Evolutionary conservation across 805 yeast genomes (phyloP), one percentile per base, ranked within the genome.

Genomic region (Zygosaccharomyces bailii): DNA sequence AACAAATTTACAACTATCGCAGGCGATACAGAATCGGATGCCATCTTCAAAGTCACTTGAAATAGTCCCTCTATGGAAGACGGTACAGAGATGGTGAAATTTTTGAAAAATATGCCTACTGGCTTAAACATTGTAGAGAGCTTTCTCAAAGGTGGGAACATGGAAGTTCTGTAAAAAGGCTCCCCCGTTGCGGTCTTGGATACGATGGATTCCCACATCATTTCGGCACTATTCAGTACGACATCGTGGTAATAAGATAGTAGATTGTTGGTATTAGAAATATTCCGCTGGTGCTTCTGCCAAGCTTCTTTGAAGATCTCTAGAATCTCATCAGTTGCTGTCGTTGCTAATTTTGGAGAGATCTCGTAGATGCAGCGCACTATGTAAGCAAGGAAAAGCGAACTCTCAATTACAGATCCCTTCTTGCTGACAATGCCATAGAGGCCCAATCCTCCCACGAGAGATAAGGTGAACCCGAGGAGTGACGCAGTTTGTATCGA

Each of bases 321-420:
- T 21, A 68, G 57, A 41, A 73, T 66, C 54, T 72, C 76, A 30
- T 62, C 65, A 23, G 73, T 70, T 0, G 76, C 75, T 23, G 69
- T 70, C 43, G 79, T 78, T 5, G 90, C 83, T 51, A 91, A 74
- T 54, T 86, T 89, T 1, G 98, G 96, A 56, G 91, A 88, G 2
- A 96, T 80, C 60, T 90, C 95, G 64, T 93, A 93, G 49, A 90
- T 80, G 56, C 96, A 88, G 60, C 95, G 85, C 21, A 93, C 96
- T 49, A 91, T 82, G 65, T 93, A 93, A 6, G 95, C 91, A 60
- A 89, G 82, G 56, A 93, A 73, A 46, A 91, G 68, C 9, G 96
- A 84, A 24, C 89, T 78, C 66, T 93, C 99, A 41, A 90, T 75
- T n/a, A 91, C 82, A n/a, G 91, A 82, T 3, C 97, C 97, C 48